Conservation (phyloP, 2,329 filamentous ascomycete genomes). For the Coniochaeta hoffmannii region DNA sequence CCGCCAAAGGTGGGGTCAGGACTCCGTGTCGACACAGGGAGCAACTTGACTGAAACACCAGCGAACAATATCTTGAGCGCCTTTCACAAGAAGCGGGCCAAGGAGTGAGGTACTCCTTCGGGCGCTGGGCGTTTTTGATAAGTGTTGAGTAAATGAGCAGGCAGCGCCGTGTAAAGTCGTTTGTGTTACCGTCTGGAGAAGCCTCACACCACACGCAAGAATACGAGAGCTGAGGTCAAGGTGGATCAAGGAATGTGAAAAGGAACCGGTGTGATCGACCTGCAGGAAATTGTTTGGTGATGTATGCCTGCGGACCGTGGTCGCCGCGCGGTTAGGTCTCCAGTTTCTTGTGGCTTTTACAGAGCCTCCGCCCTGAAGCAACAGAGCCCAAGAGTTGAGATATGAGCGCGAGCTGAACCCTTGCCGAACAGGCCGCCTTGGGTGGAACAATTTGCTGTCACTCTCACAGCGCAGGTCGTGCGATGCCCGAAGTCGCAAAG, state of each 20-base stretch:
- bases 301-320: not conserved
- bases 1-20: not conserved
- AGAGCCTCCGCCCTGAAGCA: not conserved
- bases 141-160: not conserved
- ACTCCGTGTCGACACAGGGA: not conserved
- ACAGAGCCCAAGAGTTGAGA: not conserved
- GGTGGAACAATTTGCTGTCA: not conserved
- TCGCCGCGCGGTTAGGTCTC: not conserved
- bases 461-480: not conserved
- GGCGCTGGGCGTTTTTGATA: not conserved
- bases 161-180: not conserved
- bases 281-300: constrained; percentile 13
- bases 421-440: not conserved
- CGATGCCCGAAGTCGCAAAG: not conserved
- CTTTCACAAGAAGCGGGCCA: not conserved
- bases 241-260: constrained; percentile 14
- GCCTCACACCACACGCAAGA: not conserved
- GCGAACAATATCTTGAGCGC: not conserved
- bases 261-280: constrained; percentile 15
- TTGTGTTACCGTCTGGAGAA: not conserved
- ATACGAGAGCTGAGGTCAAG: constrained; percentile 4
- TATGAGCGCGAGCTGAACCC: not conserved
- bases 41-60: constrained; percentile 1
- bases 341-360: not conserved
- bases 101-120: not conserved